phyloP scores from a whole-genome alignment of 2,329 filamentous ascomycete genomes.

The Helicocarpus griseus region DNA sequence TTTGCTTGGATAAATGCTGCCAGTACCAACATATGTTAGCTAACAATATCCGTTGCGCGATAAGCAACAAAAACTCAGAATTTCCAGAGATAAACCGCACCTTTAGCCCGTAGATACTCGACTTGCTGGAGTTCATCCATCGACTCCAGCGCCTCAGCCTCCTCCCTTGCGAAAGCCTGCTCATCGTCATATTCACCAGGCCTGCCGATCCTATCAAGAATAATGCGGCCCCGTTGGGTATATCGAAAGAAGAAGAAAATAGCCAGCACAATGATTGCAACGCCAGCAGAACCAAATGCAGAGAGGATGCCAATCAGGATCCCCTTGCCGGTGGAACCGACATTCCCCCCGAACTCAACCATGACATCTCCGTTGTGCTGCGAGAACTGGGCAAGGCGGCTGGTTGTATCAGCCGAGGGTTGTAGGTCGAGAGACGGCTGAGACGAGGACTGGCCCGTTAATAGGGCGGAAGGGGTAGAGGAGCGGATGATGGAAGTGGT shows the following conservation, averaged over 20 bases:
- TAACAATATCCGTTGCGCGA: background rate
- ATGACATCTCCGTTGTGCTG: slow-evolving; percentile 7
- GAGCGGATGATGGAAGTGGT: slow-evolving; percentile 4
- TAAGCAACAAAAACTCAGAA: too few relatives aligned
- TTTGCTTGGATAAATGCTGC: slow-evolving; percentile 88
- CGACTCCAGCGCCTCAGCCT: slow-evolving; percentile 84
- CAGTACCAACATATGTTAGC: background rate
- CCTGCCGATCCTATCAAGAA: slow-evolving; percentile 83
- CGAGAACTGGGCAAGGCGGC: slow-evolving; percentile 5
- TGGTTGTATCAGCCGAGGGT: slow-evolving; percentile 6
- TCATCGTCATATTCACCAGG: slow-evolving; percentile 98
- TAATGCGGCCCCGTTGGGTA: slow-evolving; percentile 76
- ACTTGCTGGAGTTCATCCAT: slow-evolving; percentile 90
- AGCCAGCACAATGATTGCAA: slow-evolving; percentile 69
- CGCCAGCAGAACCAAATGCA: slow-evolving; percentile 80
- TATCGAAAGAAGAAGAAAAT: slow-evolving; percentile 92
- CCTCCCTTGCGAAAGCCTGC: slow-evolving; percentile 84
- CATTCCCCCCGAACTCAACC: slow-evolving; percentile 28
- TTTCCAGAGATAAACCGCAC: too few relatives aligned
- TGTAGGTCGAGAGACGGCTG: background rate
- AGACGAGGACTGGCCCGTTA: background rate
- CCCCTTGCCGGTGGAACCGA: slow-evolving; percentile 57
- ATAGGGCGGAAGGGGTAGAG: background rate
- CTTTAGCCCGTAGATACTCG: slow-evolving; percentile 91
- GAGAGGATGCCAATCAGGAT: slow-evolving; percentile 92